These are phyloP conservation scores for Suhomyces ambrosiae DNA, from an alignment of 1,139 yeast species.

Conservation along the genomic window DNA sequence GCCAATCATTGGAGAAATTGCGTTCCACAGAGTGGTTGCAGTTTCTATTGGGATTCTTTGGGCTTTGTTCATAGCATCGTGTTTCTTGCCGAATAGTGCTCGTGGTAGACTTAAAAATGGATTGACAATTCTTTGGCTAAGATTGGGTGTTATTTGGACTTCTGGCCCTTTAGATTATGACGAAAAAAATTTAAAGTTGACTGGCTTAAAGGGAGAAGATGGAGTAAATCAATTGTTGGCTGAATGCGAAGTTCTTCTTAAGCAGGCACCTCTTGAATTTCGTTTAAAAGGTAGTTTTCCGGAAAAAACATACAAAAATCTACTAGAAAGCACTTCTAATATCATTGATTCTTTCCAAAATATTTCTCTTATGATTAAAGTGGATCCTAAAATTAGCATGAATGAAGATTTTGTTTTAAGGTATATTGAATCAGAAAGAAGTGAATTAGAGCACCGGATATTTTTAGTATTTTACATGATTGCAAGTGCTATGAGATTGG, in stretches of 20 bases:
- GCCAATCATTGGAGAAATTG: slow-evolving; percentile 75
- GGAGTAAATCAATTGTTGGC: slow-evolving; percentile 59
- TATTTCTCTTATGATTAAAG: slow-evolving; percentile 64
- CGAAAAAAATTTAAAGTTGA: slow-evolving; percentile 25
- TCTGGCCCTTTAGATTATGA: slow-evolving; percentile 52
- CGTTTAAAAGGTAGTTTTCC: slow-evolving; percentile 79
- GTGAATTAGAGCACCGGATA: slow-evolving; percentile 69
- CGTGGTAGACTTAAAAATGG: slow-evolving; percentile 67
- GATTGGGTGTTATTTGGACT: slow-evolving; percentile 84
- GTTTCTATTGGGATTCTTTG: slow-evolving; percentile 75
- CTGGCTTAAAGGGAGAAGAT: slow-evolving; percentile 56
- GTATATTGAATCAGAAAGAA: slow-evolving; percentile 59
- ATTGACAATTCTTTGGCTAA: slow-evolving; percentile 69
- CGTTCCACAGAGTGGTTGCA: slow-evolving; percentile 73
- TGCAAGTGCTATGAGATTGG: slow-evolving; percentile 73
- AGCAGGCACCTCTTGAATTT: slow-evolving; percentile 76
- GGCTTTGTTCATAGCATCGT: slow-evolving; percentile 69
- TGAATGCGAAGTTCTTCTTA: slow-evolving; percentile 60
- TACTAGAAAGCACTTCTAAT: slow-evolving; percentile 60
- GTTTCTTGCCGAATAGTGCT: slow-evolving; percentile 76
- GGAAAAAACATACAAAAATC: slow-evolving; percentile 45
- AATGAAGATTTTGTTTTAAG: slow-evolving; percentile 60
- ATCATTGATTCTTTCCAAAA: slow-evolving; percentile 78
- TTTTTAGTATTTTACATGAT: slow-evolving; percentile 76
- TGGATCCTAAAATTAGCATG: slow-evolving; percentile 55